Base-by-base conservation (phyloP, 345 rosid species). In the Bruguiera gymnorhiza region DNA sequence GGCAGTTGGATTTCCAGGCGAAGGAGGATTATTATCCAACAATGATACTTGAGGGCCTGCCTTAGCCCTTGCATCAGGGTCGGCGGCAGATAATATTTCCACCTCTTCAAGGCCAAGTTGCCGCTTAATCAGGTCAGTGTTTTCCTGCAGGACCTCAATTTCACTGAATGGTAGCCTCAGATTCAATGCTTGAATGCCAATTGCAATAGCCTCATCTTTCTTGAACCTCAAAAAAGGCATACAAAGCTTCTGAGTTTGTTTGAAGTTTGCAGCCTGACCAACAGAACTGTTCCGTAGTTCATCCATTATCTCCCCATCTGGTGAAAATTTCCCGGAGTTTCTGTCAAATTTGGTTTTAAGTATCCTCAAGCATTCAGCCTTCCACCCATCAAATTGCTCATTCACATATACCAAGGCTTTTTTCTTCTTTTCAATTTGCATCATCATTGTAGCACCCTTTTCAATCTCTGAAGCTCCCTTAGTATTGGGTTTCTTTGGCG, bases 171-270 rank as follows among this genome's bases (percentile, higher is more conserved):
- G 90, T 6, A 91, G 82, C 80, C 70, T 86, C 83, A 95, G 76
- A 80, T 92, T 88, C 76, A 95, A 81, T 63, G 96, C 91, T 53
- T 87, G 89, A 54, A 63, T 61, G 29, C 97, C 99, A 6, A 95
- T 72, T 60, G 86, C 75, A 60, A 80, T 70, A 5, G 92, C 86
- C 81, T 95, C 88, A 51, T 88, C 88, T 82, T 86, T 92, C 85
- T 92, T 95, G 72, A 92, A 92, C 73, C 85, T 92, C 78, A 95
- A 68, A 86, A 92, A 92, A 61, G 97, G 97, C 97, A 90, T 86
- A 72, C 96, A 91, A 29, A 76, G 81, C 72, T 91, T 94, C 74
- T 86, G 90, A 34, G 76, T 84, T 58, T 85, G 83, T 71, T 83
- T 88, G 63, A 89, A 83, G 78, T 89, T 83, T n/a, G 79, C 81